phyloP scores from a whole-genome alignment of 108 stramenopile genomes.

The Schizochytrium sp. region DNA sequence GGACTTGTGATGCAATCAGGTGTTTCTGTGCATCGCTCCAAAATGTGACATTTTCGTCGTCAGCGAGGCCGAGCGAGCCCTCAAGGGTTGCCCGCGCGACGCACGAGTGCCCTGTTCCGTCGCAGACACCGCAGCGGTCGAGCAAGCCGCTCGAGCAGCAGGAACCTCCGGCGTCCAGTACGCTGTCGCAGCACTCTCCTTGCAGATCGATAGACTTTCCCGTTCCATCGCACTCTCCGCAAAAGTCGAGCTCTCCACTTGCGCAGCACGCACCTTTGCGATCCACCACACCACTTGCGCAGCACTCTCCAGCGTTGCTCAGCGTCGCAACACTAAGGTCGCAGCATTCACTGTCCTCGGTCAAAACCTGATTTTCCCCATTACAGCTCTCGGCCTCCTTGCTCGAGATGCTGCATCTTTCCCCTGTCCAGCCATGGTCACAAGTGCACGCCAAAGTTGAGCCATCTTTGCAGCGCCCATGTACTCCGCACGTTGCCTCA shows the following conservation, averaged over 20 bases:
- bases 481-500: background rate
- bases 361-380: background rate
- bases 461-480: background rate
- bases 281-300: background rate
- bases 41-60: too few species aligned
- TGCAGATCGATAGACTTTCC: background rate
- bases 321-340: background rate
- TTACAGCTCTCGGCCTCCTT: background rate
- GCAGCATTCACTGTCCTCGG: background rate
- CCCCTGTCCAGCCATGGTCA: background rate
- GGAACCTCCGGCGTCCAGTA: background rate
- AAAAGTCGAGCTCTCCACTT: background rate
- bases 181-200: background rate
- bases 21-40: background rate
- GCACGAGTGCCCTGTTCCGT: background rate
- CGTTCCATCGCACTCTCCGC: background rate
- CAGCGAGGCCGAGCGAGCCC: too few species aligned
- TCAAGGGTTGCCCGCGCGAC: background rate
- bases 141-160: background rate
- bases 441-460: background rate
- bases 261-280: background rate
- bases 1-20: background rate
- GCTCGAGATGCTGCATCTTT: background rate
- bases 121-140: background rate
- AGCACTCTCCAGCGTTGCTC: background rate